Conservation (phyloP, 352 stramenopile species). For the Phytophthora lateralis region DNA sequence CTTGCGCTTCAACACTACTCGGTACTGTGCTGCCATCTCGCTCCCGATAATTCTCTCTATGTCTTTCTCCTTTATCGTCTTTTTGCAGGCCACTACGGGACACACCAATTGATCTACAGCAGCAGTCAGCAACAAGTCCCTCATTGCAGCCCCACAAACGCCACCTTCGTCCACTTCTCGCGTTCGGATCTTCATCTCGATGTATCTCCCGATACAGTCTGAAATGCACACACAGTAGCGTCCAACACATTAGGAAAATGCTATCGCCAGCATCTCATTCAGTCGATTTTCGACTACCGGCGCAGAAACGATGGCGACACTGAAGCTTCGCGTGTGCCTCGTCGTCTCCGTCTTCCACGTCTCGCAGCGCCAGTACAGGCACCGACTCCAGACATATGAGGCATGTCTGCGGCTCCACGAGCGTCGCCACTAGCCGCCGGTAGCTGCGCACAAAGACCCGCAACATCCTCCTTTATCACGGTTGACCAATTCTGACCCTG, state of each 20-base stretch:
- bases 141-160: not conserved
- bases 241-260: not conserved
- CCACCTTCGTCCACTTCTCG: conserved; percentile 69
- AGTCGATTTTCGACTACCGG: conserved; percentile 20
- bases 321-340: conserved; percentile 49
- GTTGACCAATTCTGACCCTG: no score
- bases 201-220: conserved; percentile 60
- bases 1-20: conserved; percentile 52
- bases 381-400: conserved; percentile 44
- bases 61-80: conserved; percentile 28
- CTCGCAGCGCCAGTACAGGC: conserved; percentile 42
- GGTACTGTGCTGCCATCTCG: conserved; percentile 33
- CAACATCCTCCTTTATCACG: no score
- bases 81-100: conserved; percentile 58
- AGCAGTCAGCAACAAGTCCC: conserved; percentile 5
- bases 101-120: conserved; percentile 69
- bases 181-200: conserved; percentile 61
- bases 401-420: no score
- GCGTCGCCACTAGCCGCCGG: no score
- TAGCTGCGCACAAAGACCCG: no score
- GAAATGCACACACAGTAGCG: conserved; percentile 6
- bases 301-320: conserved; percentile 68
- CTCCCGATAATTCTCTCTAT: conserved; percentile 38
- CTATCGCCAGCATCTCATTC: not conserved
- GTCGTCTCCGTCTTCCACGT: conserved; percentile 30